Conservation (phyloP, 148 eudicot genomes). For the Nyssa sinensis region DNA sequence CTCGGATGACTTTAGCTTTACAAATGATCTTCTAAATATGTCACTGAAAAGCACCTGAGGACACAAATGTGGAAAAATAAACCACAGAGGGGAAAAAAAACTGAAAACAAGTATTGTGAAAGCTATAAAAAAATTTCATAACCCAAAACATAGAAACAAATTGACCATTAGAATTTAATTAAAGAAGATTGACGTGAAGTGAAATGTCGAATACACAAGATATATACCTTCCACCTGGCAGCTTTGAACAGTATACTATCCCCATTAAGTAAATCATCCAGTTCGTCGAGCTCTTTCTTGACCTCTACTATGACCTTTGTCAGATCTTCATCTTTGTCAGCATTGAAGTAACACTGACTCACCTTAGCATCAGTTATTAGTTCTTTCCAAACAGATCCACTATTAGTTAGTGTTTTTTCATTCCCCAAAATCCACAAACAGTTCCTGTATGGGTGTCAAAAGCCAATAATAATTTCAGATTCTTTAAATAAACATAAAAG, state of each 20-base stretch:
- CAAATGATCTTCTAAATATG: slow-evolving; percentile 37
- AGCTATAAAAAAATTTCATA: neutral
- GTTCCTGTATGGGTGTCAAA: slow-evolving; percentile 29
- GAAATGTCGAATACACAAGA: too few relatives aligned
- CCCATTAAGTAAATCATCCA: slow-evolving; percentile 40
- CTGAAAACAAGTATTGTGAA: neutral
- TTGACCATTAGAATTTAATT: too few relatives aligned
- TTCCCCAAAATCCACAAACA: slow-evolving; percentile 69
- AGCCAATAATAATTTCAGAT: neutral
- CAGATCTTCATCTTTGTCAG: slow-evolving; percentile 33
- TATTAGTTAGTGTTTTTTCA: slow-evolving; percentile 27
- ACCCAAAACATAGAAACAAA: too few relatives aligned
- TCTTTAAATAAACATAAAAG: neutral
- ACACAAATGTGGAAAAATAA: neutral
- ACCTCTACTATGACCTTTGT: slow-evolving; percentile 25
- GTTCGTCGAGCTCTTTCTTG: slow-evolving; percentile 39
- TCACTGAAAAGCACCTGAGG: slow-evolving; percentile 40
- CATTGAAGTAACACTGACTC: slow-evolving; percentile 40
- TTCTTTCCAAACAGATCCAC: slow-evolving; percentile 36
- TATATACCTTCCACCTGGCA: slow-evolving; percentile 42
- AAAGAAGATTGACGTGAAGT: too few relatives aligned
- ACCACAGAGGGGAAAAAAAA: too few relatives aligned
- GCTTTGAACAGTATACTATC: slow-evolving; percentile 32
- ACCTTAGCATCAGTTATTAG: slow-evolving; percentile 44
- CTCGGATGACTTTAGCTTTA: slow-evolving; percentile 19